Base-by-base conservation (phyloP, 345 rosid species). In the Angophora floribunda region DNA sequence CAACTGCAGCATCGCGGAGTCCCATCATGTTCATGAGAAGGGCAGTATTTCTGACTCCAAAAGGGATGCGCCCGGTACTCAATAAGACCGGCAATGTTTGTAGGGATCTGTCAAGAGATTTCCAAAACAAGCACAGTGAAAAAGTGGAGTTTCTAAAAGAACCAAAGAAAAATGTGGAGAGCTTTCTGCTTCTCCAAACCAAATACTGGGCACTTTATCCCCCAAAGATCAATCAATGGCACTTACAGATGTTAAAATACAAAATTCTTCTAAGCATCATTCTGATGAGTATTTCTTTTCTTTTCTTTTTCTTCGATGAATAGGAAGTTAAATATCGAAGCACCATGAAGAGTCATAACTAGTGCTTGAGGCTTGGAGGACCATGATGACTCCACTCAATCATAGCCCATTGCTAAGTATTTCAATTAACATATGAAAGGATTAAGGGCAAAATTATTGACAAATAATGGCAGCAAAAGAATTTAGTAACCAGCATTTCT, bases 1-100 rank as follows among this genome's bases (percentile, higher is more conserved):
- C 99, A 98, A 90, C 99, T 97, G 95, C 99, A 98, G 92, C 99
- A 98, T 59, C 99, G 93, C 78, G 99, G 97, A 89, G 99, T 98
- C 78, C 92, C 94, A 90, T 98, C 99, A 57, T 89, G 95, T 89
- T 98, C 99, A 86, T 98, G 99, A 49, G 96, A 94, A 87, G 99
- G 99, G 91, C 99, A 98, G 91, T 98, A 98, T 91, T 98, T 98
- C 88, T 98, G 99, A 44, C 87, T 85, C 99, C 99, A 98, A 92
- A 97, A 98, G 67, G 99, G 99, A 92, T 97, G 99, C 36, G 98
- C 98, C 93, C 98, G 95, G 91, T 95, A 97, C 91, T 97, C 99
- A 90, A 97, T 95, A 90, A 96, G 98, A 92, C 99, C 99, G 86
- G 92, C 89, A 89, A 90, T 93, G 91, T 94, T 98, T 90, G 98